Evolutionary conservation across 257 asterid species (phyloP), one percentile per base, ranked within the genome.

Genomic region (Rauvolfia tetraphylla): DNA sequence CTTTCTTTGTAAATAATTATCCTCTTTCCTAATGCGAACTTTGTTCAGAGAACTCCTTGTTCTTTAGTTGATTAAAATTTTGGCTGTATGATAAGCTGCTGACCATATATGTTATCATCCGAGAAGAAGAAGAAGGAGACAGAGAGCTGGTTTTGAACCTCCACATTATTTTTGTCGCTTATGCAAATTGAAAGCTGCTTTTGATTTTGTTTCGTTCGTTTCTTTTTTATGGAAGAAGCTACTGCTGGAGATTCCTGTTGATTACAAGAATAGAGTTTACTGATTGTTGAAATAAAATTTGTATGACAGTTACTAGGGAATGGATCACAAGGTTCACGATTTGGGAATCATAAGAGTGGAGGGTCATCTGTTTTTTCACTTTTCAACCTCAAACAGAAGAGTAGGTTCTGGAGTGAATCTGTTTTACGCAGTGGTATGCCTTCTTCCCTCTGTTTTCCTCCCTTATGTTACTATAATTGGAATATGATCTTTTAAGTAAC

Each of bases 371-470:
- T 92, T 56, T 93, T 95, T 83, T 95, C 99, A 0, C 79, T 95
- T 88, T 95, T 95, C 80, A 95, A 95, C 83, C 94, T 95, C 81
- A 91, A 82, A 89, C 93, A 88, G 86, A 95, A 89, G 91, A 95
- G 99, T 83, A 89, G 87, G 54, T 92, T 92, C 86, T 95, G 99
- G 99, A 92, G 89, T 49, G 99, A 95, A 84, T 89, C 98, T 34
- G 99, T 95, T 76, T 83, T 95, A 61, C 98, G 87, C 41, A 85
- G 83, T 58, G 99, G 99, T 95, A 85, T 68, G 85, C 77, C 8
- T 74, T 18, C 54, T 38, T 75, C 13, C 31, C 29, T 62, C n/a
- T 58, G 48, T 63, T 56, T 74, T 76, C 78, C 57, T 79, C 8
- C 51, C 18, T 53, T 25, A 54, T 25, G 46, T 5, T 39, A 18